Base-by-base conservation (phyloP, 495 filamentous ascomycete species). In the Talaromyces stipitatus region DNA sequence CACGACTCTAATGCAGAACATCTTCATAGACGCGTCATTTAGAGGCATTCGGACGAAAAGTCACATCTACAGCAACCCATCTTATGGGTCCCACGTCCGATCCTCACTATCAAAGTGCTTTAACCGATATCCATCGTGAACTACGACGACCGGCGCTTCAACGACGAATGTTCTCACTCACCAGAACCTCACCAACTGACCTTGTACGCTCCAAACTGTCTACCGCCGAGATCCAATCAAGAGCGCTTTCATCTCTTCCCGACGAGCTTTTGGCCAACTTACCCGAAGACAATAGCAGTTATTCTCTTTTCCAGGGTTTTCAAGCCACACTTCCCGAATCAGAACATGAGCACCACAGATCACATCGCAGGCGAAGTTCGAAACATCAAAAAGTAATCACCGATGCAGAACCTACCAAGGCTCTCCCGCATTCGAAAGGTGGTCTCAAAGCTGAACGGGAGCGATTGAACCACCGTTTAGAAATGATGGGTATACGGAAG, bases 261-360 rank as follows among this genome's bases (percentile, higher is more conserved):
- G 94, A 97, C 69, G 91, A 96, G 48, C 82, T 99, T 58, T 83
- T 99, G 28, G 70, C 69, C 28, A 88, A 95, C 65, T 88, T 97
- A 29, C 94, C 94, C 61, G 90, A 95, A 59, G 82, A 85, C 61
- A 83, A 84, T 46, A 94, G 89, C 69, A 74, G 83, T 23, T 99
- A 94, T 71, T 96, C 91, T 10, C 77, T 99, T 5, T 97, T 99
- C 69, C 87, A 99, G 72, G 94, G 95, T 60, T 99, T 99, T 64
- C 84, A 95, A 72, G 95, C 92, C 28, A 89, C 85, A 52, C 73
- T 95, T 56, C 91, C 92, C 27, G 90, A 97, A 54, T 4, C 78
- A 85, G 48, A 78, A 82, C 41, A 72, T 66, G 46, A 81, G 85
- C 78, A 79, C 55, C 86, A 86, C 69, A 84, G 83, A 66, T 61